Base-by-base conservation (phyloP, 345 rosid genomes). In the Sonneratia caseolaris region DNA sequence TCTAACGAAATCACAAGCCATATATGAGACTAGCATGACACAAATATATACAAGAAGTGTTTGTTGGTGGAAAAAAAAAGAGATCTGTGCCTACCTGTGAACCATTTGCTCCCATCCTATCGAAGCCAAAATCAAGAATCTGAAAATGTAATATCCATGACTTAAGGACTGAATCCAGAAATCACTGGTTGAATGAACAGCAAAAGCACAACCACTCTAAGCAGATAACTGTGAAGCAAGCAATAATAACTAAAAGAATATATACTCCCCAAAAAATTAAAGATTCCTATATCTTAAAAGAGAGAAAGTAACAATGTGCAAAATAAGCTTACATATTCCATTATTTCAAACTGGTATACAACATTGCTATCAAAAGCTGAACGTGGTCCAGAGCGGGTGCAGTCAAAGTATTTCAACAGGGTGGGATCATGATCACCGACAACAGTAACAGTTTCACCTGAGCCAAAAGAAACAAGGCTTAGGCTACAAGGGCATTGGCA, bases 51-150 rank as follows among this genome's bases (percentile, higher is more conserved):
- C 64, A 22, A 57, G 13, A 7, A 18, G 64, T n/a, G 32, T 13
- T 57, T 48, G 67, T 37, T 24, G 38, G 10, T 42, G 51, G 43
- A 67, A 7, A n/a, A 53, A 13, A 68, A 68, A 11, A 55, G 36
- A 45, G 36, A 55, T 68, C 16, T 53, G 14, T 22, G 45, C 72
- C 64, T 85, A 89, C 97, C 97, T 76, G 74, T 62, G 97, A 78
- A 76, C 93, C 97, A 83, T 75, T 77, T 72, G 97, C 97, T 68
- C 99, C 99, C 76, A 91, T 78, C 69, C 93, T 91, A 77, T 95
- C 97, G 83, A 95, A 95, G 66, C 79, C 97, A 56, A 90, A 95
- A 84, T 90, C 97, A 71, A 95, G 96, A 79, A 95, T 86, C 99
- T 90, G 73, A 74, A 78, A 78, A 76, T 14, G 36, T 22, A 71